Conservation (phyloP, 352 stramenopile genomes). For the Thraustotheca clavata region DNA sequence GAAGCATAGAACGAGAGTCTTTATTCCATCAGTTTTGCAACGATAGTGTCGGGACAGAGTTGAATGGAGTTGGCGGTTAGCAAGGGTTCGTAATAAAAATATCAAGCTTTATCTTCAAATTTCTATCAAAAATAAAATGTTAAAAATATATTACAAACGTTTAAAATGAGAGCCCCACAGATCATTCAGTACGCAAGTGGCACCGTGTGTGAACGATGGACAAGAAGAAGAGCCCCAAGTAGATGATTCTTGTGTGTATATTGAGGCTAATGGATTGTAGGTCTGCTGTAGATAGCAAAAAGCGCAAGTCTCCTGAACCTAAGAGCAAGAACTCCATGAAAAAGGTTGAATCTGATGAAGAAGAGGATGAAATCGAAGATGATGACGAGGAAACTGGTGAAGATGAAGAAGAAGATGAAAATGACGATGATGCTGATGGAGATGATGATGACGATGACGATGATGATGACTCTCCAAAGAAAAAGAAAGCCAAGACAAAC, state of each 20-base stretch:
- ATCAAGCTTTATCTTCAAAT: too few relatives aligned
- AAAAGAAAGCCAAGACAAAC: slow-evolving; percentile 7
- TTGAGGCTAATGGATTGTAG: background rate
- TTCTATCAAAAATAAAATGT: too few relatives aligned
- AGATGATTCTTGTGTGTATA: background rate
- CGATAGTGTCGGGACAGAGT: too few relatives aligned
- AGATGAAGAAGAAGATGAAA: slow-evolving; percentile 27
- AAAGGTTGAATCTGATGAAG: slow-evolving; percentile 27
- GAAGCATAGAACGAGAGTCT: too few relatives aligned
- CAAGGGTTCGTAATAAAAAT: too few relatives aligned
- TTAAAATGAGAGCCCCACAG: too few relatives aligned
- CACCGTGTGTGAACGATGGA: slow-evolving; percentile 1
- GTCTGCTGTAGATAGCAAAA: slow-evolving; percentile 24
- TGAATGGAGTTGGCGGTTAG: too few relatives aligned
- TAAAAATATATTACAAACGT: too few relatives aligned
- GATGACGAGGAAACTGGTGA: slow-evolving; percentile 35
- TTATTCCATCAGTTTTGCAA: too few relatives aligned
- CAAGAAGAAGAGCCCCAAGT: background rate
- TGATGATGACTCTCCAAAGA: slow-evolving; percentile 6
- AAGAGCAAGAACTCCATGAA: slow-evolving; percentile 31
- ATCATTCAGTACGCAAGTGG: too few relatives aligned
- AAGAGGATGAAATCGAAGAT: slow-evolving; percentile 36
- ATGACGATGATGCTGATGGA: slow-evolving; percentile 35
- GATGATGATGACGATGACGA: slow-evolving; percentile 36
- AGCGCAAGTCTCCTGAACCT: slow-evolving; percentile 25